Evolutionary conservation across 805 yeast genomes (phyloP), one percentile per base, ranked within the genome.

Genomic region (Myxozyma monticola): DNA sequence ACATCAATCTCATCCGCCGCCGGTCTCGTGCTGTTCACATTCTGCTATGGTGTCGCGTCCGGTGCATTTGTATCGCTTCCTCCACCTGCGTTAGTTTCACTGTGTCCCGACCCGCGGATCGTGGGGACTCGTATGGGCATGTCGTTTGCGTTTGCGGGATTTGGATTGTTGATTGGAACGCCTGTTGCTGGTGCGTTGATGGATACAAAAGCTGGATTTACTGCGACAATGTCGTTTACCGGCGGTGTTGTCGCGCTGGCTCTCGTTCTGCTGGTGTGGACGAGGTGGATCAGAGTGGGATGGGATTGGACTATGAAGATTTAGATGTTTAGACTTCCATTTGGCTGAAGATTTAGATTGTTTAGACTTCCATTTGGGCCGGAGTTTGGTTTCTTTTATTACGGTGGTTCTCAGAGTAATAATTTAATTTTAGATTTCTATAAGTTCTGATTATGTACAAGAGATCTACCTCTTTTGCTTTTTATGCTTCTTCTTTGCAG

Each of bases 91-190:
- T 53, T 65, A 1, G 62, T 68, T 1, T 48, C 55, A n/a, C 33
- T 51, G 10, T 63, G 66, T 7, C 46, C 59, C 0, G 59, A 65
- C 43, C 31, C 63, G 33, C 44, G 56, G 8, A 24, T 59, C 18
- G 52, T 64, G 17, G 69, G 70, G 3, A 60, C 61, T 2, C 55
- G 69, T 8, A 85, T 87, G 88, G 86, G 86, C 1, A 49, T 80
- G 42, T 76, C 87, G 0, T 71, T 86, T 35, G 70, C 76, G 6
- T 60, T 74, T 7, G 80, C 84, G 36, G 75, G 90, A 0, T 73
- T 77, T 59, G 80, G 76, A 0, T 40, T 59, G 25, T 57, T 67
- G 14, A 45, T 63, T 2, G 70, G 68, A 1, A 61, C 68, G 2
- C 68, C 70, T 3, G 37, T 64, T 12, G 67, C 66, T 1, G 70